Evolutionary conservation across 371 early-diverging fungal genomes (phyloP), one percentile per base, ranked within the genome.

Genomic region (Encephalitozoon cuniculi): DNA sequence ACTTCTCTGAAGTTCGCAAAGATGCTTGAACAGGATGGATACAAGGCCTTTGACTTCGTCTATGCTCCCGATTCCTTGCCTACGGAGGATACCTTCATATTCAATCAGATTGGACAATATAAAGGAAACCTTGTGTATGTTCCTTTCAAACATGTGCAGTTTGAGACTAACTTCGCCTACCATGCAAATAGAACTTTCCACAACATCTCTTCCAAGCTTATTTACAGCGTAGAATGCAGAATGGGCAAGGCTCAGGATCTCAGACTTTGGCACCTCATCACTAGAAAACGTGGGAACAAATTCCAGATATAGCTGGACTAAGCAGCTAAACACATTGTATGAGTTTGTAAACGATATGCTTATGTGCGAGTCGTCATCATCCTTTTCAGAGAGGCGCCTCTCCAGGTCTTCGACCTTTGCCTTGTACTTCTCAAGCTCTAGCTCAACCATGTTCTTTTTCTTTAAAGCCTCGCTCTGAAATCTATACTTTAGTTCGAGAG

Each of bases 81-180:
- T 37, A 39, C 30, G 44, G 3, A 81, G 21, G 9, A 77, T 55
- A 6, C 49, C 39, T 15, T 32, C 23, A 11, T 64, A 70, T 70
- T 81, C 81, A 32, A 81, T 75, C 8, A 73, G 37, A 43, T 81
- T 81, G 21, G 59, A 55, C 25, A 81, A 41, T 18, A 81, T 43
- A 46, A 71, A 81, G 3, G 40, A 15, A 21, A 69, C 21, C 12
- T 64, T 51, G 28, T 40, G 34, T 12, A 74, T 69, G 64, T 70
- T 43, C 2, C 52, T 68, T 25, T 68, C 64, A 55, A 63, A 75
- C 44, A 37, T 15, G 7, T 32, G 11, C 9, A 59, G 23, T 28
- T 68, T 11, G 5, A 66, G 41, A 6, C 25, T 59, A 11, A 79
- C 21, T 51, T 71, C 76, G 11, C 72, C 51, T 18, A 71, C 44